A percentile compares a stretch with the other conserved stretches of the same genome.
Conservation (phyloP, 495 filamentous ascomycete species). For the Parmelia sp. region DNA sequence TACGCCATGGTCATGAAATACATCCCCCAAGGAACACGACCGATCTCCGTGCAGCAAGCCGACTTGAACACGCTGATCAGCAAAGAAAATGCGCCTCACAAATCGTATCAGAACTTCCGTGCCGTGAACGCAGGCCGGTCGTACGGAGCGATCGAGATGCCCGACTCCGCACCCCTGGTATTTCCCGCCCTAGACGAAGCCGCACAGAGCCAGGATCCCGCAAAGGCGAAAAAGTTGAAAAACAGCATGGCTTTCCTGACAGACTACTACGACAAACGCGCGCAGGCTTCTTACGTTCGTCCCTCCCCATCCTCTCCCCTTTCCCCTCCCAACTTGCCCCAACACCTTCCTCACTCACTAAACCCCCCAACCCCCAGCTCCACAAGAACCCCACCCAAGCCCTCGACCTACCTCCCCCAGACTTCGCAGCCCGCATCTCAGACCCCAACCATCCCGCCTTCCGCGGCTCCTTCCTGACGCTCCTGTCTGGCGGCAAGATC, state of each 20-base stretch:
- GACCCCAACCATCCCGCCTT: not conserved
- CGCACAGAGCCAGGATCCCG: slow-evolving; percentile 25
- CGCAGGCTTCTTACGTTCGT: not conserved
- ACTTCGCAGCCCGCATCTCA: not conserved
- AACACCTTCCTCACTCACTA: not conserved
- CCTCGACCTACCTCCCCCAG: not conserved
- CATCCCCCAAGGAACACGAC: slow-evolving; percentile 19
- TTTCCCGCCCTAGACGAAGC: slow-evolving; percentile 47
- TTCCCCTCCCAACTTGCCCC: too few relatives aligned
- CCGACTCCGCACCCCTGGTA: slow-evolving; percentile 47
- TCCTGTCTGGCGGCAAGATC: not conserved
- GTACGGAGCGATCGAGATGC: slow-evolving; percentile 41
- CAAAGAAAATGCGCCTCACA: slow-evolving; percentile 2
- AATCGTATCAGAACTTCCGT: slow-evolving; percentile 30
- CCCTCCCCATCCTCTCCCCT: not conserved
- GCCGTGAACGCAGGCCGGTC: slow-evolving; percentile 37
- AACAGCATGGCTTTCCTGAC: not conserved
- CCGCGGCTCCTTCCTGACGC: not conserved
- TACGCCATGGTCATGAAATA: slow-evolving; percentile 29
- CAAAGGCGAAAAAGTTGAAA: not conserved
- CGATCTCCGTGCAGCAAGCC: not conserved
- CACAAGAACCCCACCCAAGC: not conserved
- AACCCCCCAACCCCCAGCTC: not conserved
- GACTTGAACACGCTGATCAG: not conserved
- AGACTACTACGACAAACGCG: not conserved